Percentiles rank a stretch among this genome's conserved stretches.
These are phyloP conservation scores for Dendrobium huoshanense DNA, from an alignment of 106 monocot species.

Conservation along the genomic window DNA sequence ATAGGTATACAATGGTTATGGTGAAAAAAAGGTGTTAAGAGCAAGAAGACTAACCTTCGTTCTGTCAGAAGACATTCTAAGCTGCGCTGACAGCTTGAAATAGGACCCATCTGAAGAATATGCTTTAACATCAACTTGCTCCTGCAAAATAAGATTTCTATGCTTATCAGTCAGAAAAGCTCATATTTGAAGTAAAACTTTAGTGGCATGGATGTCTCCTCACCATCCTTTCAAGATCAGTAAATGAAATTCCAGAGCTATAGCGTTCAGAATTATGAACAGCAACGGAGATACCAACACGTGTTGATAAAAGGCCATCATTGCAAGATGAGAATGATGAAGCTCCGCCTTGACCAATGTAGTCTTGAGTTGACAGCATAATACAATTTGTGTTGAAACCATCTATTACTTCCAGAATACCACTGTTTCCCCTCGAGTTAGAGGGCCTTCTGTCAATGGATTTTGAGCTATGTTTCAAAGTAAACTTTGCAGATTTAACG, in stretches of 20 bases:
- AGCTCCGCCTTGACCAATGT: conserved; percentile 36
- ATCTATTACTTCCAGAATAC: conserved; percentile 61
- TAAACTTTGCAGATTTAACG: conserved; percentile 76
- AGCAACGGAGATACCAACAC: conserved; percentile 72
- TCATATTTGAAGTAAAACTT: not conserved
- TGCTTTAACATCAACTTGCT: conserved; percentile 65
- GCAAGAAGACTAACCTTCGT: conserved; percentile 61
- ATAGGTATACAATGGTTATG: not conserved
- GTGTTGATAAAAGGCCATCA: conserved; percentile 38
- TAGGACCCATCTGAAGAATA: conserved; percentile 75
- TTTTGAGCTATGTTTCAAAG: conserved; percentile 61
- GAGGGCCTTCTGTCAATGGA: conserved; percentile 42
- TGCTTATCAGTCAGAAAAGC: not conserved
- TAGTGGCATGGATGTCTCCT: not conserved
- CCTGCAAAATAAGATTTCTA: conserved; percentile 41
- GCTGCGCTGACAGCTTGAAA: conserved; percentile 73
- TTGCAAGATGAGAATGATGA: conserved; percentile 40
- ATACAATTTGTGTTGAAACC: conserved; percentile 45
- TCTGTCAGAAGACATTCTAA: conserved; percentile 88
- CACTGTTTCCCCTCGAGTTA: conserved; percentile 41
- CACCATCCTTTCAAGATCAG: conserved; percentile 95
- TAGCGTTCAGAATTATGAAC: conserved; percentile 54
- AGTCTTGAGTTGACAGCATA: conserved; percentile 90
- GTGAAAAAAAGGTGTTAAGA: not conserved
- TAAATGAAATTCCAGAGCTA: conserved; percentile 71